These are phyloP conservation scores for Strobilomyces confusus DNA, from an alignment of 768 basidiomycete species.

Conservation along the genomic window DNA sequence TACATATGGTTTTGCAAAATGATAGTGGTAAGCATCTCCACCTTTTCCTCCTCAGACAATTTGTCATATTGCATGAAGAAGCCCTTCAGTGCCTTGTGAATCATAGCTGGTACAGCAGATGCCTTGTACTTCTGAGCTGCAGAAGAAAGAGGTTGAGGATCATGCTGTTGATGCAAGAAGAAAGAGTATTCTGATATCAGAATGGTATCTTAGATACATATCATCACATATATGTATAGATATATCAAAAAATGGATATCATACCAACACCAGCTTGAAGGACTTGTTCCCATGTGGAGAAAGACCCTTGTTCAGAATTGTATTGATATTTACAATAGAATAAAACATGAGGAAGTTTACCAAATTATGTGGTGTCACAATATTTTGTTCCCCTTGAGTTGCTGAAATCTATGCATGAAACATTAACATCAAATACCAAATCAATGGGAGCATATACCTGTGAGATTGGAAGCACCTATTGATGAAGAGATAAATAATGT, in stretches of 20 bases:
- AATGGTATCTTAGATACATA: not conserved
- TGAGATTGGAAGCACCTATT: too few relatives aligned
- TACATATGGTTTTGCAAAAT: not conserved
- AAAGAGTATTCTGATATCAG: not conserved
- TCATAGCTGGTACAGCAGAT: not conserved
- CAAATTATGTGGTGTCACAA: too few relatives aligned
- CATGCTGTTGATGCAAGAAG: not conserved
- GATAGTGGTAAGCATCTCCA: not conserved
- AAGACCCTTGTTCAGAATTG: too few relatives aligned
- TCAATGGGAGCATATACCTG: too few relatives aligned
- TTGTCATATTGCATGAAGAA: not conserved
- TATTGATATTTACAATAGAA: too few relatives aligned
- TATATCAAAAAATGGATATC: not conserved
- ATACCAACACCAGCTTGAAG: not conserved
- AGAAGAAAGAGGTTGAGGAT: not conserved
- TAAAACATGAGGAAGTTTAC: too few relatives aligned
- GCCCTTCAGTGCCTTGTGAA: not conserved
- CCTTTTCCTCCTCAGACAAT: not conserved
- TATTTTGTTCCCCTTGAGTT: too few relatives aligned
- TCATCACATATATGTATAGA: not conserved
- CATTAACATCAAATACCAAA: too few relatives aligned
- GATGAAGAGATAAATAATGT: too few relatives aligned
- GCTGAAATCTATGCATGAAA: too few relatives aligned
- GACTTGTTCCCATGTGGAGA: not conserved
- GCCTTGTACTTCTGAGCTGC: not conserved